Conservation (phyloP, 2,329 filamentous ascomycete species). For the Plectosphaerella sp. region DNA sequence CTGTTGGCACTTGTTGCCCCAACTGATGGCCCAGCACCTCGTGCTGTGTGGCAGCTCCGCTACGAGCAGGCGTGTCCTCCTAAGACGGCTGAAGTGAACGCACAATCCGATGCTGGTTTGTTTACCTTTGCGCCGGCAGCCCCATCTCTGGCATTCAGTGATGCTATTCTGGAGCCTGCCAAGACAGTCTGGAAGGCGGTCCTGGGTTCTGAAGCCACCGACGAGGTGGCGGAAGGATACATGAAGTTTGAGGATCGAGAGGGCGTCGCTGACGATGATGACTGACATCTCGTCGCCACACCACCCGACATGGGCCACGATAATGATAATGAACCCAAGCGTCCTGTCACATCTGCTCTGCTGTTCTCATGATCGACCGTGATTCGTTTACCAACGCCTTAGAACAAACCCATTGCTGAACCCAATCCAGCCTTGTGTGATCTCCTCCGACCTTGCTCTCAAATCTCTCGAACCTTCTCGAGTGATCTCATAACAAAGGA, state of each 20-base stretch:
- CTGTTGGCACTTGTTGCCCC: conserved; percentile 28
- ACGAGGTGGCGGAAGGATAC: conserved; percentile 47
- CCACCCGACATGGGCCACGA: neutral
- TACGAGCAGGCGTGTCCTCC: conserved; percentile 45
- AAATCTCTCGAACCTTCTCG: too few relatives aligned
- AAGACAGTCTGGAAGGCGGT: conserved; percentile 66
- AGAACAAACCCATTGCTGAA: too few relatives aligned
- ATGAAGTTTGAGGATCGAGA: conserved; percentile 78
- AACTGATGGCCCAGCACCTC: neutral
- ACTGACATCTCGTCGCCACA: conserved; percentile 15
- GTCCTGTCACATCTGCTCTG: too few relatives aligned
- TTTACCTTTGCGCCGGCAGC: conserved; percentile 51
- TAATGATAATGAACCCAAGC: neutral
- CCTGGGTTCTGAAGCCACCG: conserved; percentile 43
- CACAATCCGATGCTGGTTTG: conserved; percentile 31
- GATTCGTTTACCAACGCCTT: neutral
- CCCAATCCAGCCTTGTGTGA: too few relatives aligned
- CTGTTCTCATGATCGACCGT: neutral
- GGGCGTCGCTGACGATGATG: conserved; percentile 46
- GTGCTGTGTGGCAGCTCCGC: conserved; percentile 45
- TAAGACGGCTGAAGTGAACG: neutral
- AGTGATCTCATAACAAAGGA: too few relatives aligned
- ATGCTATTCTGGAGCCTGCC: conserved; percentile 62
- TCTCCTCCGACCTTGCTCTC: too few relatives aligned
- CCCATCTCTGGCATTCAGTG: conserved; percentile 70